phyloP scores from a whole-genome alignment of 2,329 filamentous ascomycete genomes.

The Penicillium verrucosum region DNA sequence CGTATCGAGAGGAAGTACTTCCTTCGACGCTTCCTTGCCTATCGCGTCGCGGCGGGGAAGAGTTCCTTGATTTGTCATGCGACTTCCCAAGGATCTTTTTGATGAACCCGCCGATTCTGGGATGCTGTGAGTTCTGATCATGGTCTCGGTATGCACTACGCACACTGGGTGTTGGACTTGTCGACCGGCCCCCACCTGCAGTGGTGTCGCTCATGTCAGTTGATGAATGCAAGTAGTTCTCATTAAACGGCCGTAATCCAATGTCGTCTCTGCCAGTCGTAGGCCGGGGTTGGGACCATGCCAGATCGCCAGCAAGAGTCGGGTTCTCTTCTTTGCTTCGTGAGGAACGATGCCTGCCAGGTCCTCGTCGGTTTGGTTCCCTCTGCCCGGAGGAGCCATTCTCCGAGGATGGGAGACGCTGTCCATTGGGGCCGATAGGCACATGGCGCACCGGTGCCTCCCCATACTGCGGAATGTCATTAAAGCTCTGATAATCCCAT shows the following conservation, averaged over 20 bases:
- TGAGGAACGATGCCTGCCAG: constrained; percentile 46
- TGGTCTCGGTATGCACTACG: constrained; percentile 58
- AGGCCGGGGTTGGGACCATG: constrained; percentile 62
- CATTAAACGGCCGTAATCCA: constrained; percentile 53
- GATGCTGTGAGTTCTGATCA: constrained; percentile 36
- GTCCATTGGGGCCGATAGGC: constrained; percentile 66
- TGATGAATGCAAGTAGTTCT: constrained; percentile 41
- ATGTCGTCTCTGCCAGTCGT: constrained; percentile 70
- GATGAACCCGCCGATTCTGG: constrained; percentile 3
- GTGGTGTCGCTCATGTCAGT: constrained; percentile 52
- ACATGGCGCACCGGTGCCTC: constrained; percentile 72
- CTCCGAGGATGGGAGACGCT: constrained; percentile 59
- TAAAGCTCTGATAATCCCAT: constrained; percentile 88
- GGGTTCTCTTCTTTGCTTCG: constrained; percentile 58
- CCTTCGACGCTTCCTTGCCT: constrained; percentile 40
- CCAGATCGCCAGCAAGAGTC: constrained; percentile 35
- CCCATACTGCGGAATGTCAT: constrained; percentile 73
- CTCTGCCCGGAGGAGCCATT: constrained; percentile 41
- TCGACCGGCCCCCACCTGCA: constrained; percentile 59
- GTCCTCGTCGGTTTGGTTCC: constrained; percentile 53
- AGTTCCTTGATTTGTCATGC: constrained; percentile 29
- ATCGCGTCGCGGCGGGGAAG: constrained; percentile 30
- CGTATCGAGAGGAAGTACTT: constrained; percentile 19
- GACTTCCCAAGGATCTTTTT: constrained; percentile 20
- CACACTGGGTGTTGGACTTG: constrained; percentile 77